Base-by-base conservation (phyloP, 2,329 filamentous ascomycete genomes). In the Aspergillus tamarii region DNA sequence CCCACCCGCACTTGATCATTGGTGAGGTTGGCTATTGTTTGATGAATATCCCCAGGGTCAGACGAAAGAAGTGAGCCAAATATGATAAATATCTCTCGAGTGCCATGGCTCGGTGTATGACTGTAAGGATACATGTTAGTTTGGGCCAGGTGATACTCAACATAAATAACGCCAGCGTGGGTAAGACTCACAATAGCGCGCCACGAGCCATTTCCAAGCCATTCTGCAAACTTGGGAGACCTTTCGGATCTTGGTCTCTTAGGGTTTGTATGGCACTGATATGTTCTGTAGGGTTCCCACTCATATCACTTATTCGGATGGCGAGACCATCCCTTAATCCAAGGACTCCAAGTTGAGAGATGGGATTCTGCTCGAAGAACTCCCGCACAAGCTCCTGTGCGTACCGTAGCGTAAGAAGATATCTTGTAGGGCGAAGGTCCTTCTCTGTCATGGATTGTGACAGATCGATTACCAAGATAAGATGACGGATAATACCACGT, bases 331-430 rank as follows among this genome's bases (percentile, higher is more conserved):
- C 95, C 66, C 92, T 88, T 91, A 98, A 97, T 57, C 92, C 94
- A 45, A 99, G 84, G 34, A 99, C 90, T 28, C 91, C 94, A 62
- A 99, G 87, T 80, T 99, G 95, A 11, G 93, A 96, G 69, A 99
- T 98, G 12, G 95, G 95, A 73, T 99, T 99, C 79, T 99, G 95
- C 79, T 98, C 95, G 75, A 98, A 99, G 80, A 93, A 99, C 77
- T 97, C 94, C 64, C 89, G 87, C 56, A 98, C 91, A 78, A 98
- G 99, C 62, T 93, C 90, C 67, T 90, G 87, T 19, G 93, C 91
- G 78, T 93, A 96, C 67, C 89, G 89, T 73, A 97, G 85, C 59
- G 89, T 91, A 36, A 97, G 86, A 43, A 93, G 86, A 78, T 94
- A 94, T 64, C 94, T 88, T 50, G 89, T 97, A 7, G 95, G 95